Conservation (phyloP, 139 green algal species). For the Chlorokybus atmophyticus region DNA sequence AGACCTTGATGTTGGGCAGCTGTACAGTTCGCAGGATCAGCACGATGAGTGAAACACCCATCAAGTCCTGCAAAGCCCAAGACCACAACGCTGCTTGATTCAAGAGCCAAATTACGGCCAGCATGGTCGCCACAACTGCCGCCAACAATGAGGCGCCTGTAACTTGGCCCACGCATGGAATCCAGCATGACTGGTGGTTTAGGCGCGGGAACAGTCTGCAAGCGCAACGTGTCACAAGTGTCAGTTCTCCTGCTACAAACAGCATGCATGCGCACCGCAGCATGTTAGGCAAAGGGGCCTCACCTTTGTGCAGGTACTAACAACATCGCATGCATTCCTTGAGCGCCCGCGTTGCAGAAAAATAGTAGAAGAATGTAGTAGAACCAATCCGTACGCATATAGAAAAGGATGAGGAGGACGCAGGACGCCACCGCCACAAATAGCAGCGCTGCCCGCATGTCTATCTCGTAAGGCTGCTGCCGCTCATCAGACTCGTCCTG, state of each 20-base stretch:
- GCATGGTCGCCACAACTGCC: too few species aligned
- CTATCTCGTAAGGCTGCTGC: conserved; percentile 13
- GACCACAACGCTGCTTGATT: background rate
- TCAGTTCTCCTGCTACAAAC: too few species aligned
- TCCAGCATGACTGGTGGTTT: too few species aligned
- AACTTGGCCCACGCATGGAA: too few species aligned
- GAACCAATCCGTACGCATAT: conserved; percentile 10
- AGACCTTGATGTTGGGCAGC: conserved; percentile 42
- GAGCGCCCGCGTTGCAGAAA: conserved; percentile 14
- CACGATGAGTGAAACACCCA: conserved; percentile 41
- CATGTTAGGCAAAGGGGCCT: too few species aligned
- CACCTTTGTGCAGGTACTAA: too few species aligned
- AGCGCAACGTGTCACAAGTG: too few species aligned
- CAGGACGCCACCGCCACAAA: conserved; percentile 18
- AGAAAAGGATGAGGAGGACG: conserved; percentile 26
- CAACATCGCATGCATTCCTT: too few species aligned
- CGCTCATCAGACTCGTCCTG: too few species aligned
- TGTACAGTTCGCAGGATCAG: conserved; percentile 50
- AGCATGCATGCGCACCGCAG: too few species aligned
- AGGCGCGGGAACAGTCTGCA: too few species aligned
- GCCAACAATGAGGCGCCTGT: too few species aligned
- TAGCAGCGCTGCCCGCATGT: background rate
- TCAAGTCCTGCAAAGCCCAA: conserved; percentile 17
- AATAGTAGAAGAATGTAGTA: conserved; percentile 12
- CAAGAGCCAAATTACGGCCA: background rate